Evolutionary conservation across 2,329 filamentous ascomycete genomes (phyloP), one percentile per base, ranked within the genome.

Genomic region (Mycosphaerella sp.): DNA sequence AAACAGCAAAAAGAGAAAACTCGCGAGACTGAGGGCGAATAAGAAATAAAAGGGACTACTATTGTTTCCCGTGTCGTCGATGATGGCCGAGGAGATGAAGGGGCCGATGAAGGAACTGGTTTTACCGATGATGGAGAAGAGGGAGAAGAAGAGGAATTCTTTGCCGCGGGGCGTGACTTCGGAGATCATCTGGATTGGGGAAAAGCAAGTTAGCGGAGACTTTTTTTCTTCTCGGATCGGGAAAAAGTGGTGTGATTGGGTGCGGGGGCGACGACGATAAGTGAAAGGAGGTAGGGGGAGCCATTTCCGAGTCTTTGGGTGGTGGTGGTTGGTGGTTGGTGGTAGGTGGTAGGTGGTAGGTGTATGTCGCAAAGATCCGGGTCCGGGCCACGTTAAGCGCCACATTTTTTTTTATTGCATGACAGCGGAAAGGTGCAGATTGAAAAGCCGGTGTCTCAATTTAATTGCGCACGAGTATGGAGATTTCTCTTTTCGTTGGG

Each of bases 91-190:
- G 53, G 79, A 82, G n/a, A 87, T 82, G 26, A 87, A 71, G 0
- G 84, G 84, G 0, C 84, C 84, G 52, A 87, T 85, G 61, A 86
- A 86, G 1, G 78, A 81, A 6, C 78, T 82, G 0, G 83, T 83
- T 69, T 87, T 87, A 43, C 83, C 83, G 29, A 86, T 79, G 61
- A 86, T 84, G 57, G 78, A 82, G 69, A 86, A 86, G 1, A 86
- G 14, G 14, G 14, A 17, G 14, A 17, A 17, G 14, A 17, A 17
- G 14, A 17, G 14, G 14, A 17, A 17, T 60, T 86, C 84, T 62
- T 85, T 82, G 38, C 83, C 83, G 5, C 81, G 75, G 0, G 84
- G 84, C 0, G 83, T 85, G 2, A 87, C 82, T 61, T 85, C 84
- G 2, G 78, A 81, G 60, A 87, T 87, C 78, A 87, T 83, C 62